Evolutionary conservation across 257 asterid species (phyloP).

Genomic region (Ilex aquifolium): DNA sequence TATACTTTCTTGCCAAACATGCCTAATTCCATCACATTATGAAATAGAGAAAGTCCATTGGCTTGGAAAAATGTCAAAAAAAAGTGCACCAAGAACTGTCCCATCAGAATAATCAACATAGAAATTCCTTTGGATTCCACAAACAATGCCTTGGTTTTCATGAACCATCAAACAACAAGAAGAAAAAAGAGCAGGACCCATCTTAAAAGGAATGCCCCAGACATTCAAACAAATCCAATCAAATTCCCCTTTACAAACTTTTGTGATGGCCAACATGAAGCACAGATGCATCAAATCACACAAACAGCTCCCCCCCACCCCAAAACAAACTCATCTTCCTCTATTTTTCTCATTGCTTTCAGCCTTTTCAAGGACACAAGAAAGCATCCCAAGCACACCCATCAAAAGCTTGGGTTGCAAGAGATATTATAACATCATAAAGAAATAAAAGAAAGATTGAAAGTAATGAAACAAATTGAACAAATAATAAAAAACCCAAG

Average conservation of each 20-base stretch:
- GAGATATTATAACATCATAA: conserved; percentile 18
- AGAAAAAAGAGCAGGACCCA: conserved; percentile 11
- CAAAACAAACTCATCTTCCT: background rate
- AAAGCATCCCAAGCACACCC: conserved; percentile 37
- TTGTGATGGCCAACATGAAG: conserved; percentile 26
- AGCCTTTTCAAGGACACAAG: conserved; percentile 14
- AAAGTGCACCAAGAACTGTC: conserved; percentile 1
- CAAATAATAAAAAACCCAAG: too few relatives aligned
- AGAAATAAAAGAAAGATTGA: background rate
- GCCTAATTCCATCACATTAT: too few relatives aligned
- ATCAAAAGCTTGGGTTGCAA: conserved; percentile 50
- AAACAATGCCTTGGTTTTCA: conserved; percentile 3
- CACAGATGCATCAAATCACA: conserved; percentile 44
- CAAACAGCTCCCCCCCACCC: conserved; percentile 22
- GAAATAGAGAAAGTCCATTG: too few relatives aligned
- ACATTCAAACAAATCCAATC: conserved; percentile 46
- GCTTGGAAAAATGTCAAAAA: too few relatives aligned
- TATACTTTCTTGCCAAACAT: too few relatives aligned
- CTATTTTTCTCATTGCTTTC: background rate
- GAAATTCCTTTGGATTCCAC: conserved; percentile 6
- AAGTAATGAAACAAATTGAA: too few relatives aligned
- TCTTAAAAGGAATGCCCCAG: conserved; percentile 23
- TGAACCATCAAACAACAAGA: conserved; percentile 15
- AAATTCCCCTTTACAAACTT: conserved; percentile 23
- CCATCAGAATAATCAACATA: conserved; percentile 5